These are phyloP conservation scores for Pseudocercospora crystallina DNA, from an alignment of 2,329 filamentous ascomycete genomes.

Conservation along the genomic window DNA sequence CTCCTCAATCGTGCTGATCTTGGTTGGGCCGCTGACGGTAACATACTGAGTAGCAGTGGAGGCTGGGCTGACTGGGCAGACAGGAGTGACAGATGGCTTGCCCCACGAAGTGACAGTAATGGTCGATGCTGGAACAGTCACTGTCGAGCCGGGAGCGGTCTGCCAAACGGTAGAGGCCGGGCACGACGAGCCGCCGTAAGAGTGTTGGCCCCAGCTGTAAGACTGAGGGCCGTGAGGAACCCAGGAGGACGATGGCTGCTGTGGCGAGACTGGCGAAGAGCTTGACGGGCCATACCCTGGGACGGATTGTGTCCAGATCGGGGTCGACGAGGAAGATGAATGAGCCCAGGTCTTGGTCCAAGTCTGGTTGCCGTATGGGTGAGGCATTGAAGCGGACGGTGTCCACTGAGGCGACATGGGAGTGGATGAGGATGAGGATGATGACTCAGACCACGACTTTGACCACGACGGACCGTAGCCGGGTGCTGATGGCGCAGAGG, in stretches of 20 bases:
- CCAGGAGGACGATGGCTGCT: too few relatives aligned
- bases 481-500: neutral
- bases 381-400: neutral
- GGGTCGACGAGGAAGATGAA: neutral
- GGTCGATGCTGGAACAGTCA: too few relatives aligned
- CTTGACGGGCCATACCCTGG: neutral
- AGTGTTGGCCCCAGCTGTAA: too few relatives aligned
- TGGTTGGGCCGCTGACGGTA: constrained; percentile 7
- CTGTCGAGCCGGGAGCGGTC: too few relatives aligned
- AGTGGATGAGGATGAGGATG: neutral
- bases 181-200: too few relatives aligned
- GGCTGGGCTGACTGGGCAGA: neutral
- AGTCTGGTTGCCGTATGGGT: neutral
- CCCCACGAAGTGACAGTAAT: constrained; percentile 2
- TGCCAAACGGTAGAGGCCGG: too few relatives aligned
- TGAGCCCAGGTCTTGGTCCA: neutral
- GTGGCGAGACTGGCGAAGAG: too few relatives aligned
- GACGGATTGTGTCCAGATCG: neutral
- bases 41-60: constrained; percentile 1
- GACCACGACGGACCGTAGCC: constrained; percentile 1
- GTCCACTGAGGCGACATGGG: neutral
- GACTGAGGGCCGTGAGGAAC: too few relatives aligned
- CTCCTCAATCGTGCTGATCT: constrained; percentile 7
- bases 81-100: neutral
- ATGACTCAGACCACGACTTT: neutral